Evolutionary conservation across 768 basidiomycete species (phyloP).

Genomic region (Lepiota venenata): DNA sequence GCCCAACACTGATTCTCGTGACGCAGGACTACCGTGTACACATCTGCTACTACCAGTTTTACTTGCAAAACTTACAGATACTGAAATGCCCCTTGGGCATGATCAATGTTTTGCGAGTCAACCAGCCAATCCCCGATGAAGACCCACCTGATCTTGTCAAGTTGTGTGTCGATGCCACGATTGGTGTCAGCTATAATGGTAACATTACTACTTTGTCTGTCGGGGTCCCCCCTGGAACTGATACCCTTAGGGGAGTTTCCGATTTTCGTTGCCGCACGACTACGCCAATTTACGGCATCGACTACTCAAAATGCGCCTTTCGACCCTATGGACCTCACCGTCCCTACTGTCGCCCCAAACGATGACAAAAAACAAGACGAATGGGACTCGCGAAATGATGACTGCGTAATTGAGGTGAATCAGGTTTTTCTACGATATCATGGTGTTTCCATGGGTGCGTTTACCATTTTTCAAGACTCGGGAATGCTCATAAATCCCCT

Average conservation of each 20-base stretch:
- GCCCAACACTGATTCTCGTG: slow-evolving; percentile 57
- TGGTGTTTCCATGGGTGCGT: background rate
- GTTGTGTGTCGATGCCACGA: slow-evolving; percentile 54
- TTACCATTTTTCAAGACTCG: background rate
- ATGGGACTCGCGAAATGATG: slow-evolving; percentile 60
- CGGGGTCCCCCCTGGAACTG: background rate
- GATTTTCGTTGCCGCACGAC: slow-evolving; percentile 62
- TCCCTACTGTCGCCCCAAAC: slow-evolving; percentile 29
- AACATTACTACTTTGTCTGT: slow-evolving; percentile 5
- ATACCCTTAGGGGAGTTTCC: slow-evolving; percentile 40
- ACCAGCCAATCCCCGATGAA: slow-evolving; percentile 25
- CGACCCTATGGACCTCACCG: slow-evolving; percentile 40
- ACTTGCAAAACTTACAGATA: slow-evolving; percentile 38
- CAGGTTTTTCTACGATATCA: slow-evolving; percentile 5
- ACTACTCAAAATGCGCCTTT: slow-evolving; percentile 23
- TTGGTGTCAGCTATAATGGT: slow-evolving; percentile 51
- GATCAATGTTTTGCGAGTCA: slow-evolving; percentile 33
- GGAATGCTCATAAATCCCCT: background rate
- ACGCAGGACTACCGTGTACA: slow-evolving; percentile 60
- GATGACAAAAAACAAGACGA: slow-evolving; percentile 29
- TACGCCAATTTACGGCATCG: slow-evolving; percentile 48
- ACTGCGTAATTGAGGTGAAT: slow-evolving; percentile 50
- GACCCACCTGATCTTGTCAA: slow-evolving; percentile 10
- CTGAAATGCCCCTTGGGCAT: slow-evolving; percentile 47
- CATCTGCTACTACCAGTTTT: slow-evolving; percentile 51